Base-by-base conservation (phyloP, 306 rosid species). In the Lathyrus tuberosus region DNA sequence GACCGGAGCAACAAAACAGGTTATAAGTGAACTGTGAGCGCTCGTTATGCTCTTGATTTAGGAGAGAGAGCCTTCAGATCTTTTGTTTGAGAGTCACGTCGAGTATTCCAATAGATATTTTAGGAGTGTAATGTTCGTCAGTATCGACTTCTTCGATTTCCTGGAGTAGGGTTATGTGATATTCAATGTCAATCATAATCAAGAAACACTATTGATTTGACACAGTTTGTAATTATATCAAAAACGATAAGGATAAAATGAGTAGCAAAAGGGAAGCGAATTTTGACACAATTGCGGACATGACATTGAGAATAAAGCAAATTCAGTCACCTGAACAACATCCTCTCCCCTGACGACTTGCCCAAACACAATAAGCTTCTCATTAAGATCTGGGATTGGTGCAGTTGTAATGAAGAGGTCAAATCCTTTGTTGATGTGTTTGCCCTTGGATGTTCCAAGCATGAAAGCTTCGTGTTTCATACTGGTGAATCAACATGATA, bases 111-210 rank as follows among this genome's bases (percentile, higher is more conserved):
- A 94, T 84, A 9, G 86, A 71, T 38, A 90, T 46, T 79, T 90
- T 94, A 30, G 97, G 98, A 35, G 79, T 87, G 83, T 85, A 94
- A 65, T 88, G 93, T 79, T 88, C 96, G 71, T 94, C 98, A 4
- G 98, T 94, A 75, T 94, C 98, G 58, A 94, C 96, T 87, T 90
- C 97, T 78, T 94, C 98, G 43, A 94, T 88, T 82, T 82, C 86
- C 86, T 82, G 78, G 20, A 5, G 61, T 14, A 66, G 62, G 31
- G 33, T 78, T 53, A 66, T 14, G 61, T 28, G 63, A 61, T 49
- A 61, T 70, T 70, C 37, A 78, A 44, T 62, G 57, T 60, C 58
- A 79, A 60, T 42, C 69, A 9, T 40, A 81, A 76, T 47, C 76
- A 31, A 6, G n/a, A 30, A 56, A 43, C 71, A 28, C 46, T 5